phyloP scores from a whole-genome alignment of 1,284 basidiomycete species.

The Trichosporon coremiiforme region DNA sequence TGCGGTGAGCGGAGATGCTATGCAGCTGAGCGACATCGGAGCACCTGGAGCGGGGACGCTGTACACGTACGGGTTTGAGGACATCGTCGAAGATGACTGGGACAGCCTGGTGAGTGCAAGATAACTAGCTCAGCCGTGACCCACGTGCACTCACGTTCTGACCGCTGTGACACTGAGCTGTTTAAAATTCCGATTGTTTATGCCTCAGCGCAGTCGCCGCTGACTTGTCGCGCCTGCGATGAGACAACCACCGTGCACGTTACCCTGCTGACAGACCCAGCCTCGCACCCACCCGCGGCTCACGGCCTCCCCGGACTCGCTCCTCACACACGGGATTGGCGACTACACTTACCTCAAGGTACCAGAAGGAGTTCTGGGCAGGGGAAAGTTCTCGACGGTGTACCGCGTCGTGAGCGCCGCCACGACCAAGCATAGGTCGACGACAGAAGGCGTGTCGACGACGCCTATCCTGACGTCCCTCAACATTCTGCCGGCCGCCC shows the following conservation, averaged over 20 bases:
- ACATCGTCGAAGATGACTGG: conserved; percentile 27
- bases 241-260: background rate
- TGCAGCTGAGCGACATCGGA: conserved; percentile 32
- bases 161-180: background rate
- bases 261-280: conserved; percentile 25
- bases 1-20: conserved; percentile 10
- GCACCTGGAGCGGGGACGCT: conserved; percentile 48
- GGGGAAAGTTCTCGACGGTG: conserved; percentile 59
- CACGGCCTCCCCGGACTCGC: conserved; percentile 45
- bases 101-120: conserved; percentile 30
- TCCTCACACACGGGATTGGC: conserved; percentile 55
- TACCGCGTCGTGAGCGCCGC: conserved; percentile 44
- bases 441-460: background rate
- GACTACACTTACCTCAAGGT: conserved; percentile 55
- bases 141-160: background rate
- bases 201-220: background rate
- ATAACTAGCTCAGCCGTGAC: background rate
- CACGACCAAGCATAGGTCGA: background rate
- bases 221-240: background rate
- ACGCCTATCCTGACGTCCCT: background rate
- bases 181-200: background rate
- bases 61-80: conserved; percentile 37
- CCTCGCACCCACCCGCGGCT: conserved; percentile 26
- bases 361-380: conserved; percentile 51
- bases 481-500: conserved; percentile 13